Conservation (phyloP, 768 basidiomycete genomes). For the Tulasnella sp. region DNA sequence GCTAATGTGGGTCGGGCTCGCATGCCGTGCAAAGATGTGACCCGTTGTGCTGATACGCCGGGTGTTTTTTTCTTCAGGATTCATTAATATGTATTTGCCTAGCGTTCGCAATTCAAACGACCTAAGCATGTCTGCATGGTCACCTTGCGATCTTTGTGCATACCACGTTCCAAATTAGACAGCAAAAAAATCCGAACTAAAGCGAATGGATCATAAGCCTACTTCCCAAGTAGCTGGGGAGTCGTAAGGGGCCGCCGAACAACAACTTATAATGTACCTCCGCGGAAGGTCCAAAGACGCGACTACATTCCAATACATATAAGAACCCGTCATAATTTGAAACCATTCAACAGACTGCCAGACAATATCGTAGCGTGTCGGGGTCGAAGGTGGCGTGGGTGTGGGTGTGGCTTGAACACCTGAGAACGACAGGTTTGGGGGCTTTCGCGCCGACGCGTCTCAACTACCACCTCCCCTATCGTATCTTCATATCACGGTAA, state of each 20-base stretch:
- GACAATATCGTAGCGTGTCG: too few species aligned
- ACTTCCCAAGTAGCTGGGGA: background rate
- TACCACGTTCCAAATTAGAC: background rate
- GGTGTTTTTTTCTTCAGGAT: slow-evolving; percentile 49
- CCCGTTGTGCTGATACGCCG: slow-evolving; percentile 9
- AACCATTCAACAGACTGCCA: background rate
- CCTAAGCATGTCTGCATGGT: slow-evolving; percentile 22
- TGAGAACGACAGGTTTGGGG: too few species aligned
- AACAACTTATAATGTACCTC: background rate
- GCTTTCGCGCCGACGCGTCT: background rate
- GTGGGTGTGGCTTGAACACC: too few species aligned
- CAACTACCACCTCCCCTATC: background rate
- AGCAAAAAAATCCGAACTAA: background rate
- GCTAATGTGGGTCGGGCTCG: slow-evolving; percentile 56
- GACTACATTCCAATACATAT: background rate
- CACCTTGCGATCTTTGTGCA: background rate
- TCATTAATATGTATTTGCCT: slow-evolving; percentile 64
- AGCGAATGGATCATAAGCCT: background rate
- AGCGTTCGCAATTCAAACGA: slow-evolving; percentile 56
- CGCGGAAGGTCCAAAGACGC: background rate
- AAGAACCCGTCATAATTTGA: background rate
- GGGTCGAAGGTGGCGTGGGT: too few species aligned
- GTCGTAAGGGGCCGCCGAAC: background rate
- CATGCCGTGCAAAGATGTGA: slow-evolving; percentile 20
- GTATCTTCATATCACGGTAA: background rate